phyloP scores from a whole-genome alignment of 2,329 filamentous ascomycete genomes.

The Lachnellula subtilissima region DNA sequence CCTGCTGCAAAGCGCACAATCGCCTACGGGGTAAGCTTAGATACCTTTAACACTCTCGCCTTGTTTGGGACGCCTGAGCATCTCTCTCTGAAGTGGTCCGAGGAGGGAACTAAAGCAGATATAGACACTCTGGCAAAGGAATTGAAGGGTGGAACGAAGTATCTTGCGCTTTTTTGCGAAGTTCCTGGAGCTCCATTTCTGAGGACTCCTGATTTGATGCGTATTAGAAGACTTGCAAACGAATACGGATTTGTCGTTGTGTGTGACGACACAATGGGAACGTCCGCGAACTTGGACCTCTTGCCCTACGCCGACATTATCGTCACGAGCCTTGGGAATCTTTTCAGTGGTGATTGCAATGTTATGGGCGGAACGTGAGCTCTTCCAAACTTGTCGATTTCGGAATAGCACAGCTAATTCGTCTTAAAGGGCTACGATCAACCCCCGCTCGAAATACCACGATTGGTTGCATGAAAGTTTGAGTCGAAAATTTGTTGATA shows the following conservation, averaged over 20 bases:
- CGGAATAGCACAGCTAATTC: too few relatives aligned
- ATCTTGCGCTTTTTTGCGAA: background rate
- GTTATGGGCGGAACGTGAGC: background rate
- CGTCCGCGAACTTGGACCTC: slow-evolving; percentile 88
- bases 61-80: too few relatives aligned
- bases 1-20: too few relatives aligned
- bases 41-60: too few relatives aligned
- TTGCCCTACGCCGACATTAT: slow-evolving; percentile 52
- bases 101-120: background rate
- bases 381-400: too few relatives aligned
- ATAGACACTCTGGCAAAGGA: background rate
- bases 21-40: too few relatives aligned
- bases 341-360: background rate
- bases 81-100: too few relatives aligned
- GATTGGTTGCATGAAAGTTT: background rate
- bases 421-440: too few relatives aligned
- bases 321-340: background rate
- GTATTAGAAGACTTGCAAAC: slow-evolving; percentile 71
- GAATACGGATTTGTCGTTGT: slow-evolving; percentile 83
- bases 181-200: slow-evolving; percentile 35
- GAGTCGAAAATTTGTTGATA: background rate
- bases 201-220: slow-evolving; percentile 70
- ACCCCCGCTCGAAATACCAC: background rate
- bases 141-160: background rate
- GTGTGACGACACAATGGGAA: slow-evolving; percentile 90